Percentiles rank a stretch among this genome's conserved stretches.
Evolutionary conservation across 1,284 basidiomycete genomes (phyloP).

Genomic region (Serendipita sp.): DNA sequence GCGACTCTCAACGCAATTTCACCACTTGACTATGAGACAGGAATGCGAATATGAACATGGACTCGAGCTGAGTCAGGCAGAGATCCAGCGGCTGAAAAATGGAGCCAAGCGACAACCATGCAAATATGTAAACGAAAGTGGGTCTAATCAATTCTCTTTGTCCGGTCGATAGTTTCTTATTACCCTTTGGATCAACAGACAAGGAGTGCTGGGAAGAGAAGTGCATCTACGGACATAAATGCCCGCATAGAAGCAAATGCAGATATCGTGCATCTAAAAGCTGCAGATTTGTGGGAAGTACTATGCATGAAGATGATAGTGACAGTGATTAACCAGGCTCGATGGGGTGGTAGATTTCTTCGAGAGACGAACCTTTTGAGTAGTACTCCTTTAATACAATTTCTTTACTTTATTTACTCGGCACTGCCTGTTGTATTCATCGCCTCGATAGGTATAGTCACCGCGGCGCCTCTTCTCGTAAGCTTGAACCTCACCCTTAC

Average conservation of each 20-base stretch:
- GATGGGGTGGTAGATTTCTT: too few relatives aligned
- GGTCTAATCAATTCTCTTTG: background rate
- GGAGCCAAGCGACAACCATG: background rate
- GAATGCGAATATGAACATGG: slow-evolving; percentile 22
- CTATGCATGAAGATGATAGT: background rate
- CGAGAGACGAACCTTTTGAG: background rate
- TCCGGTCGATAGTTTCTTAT: too few relatives aligned
- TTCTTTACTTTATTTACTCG: background rate
- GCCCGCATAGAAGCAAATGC: background rate
- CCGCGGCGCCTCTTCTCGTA: too few relatives aligned
- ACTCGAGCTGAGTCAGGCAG: slow-evolving; percentile 14
- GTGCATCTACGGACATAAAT: slow-evolving; percentile 3
- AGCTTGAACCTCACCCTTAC: background rate
- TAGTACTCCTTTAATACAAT: background rate
- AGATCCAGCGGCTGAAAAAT: background rate
- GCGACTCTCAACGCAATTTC: background rate
- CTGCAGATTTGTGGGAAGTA: background rate
- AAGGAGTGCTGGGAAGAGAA: background rate
- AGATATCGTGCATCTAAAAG: background rate
- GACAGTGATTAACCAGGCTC: too few relatives aligned
- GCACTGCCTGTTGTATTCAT: background rate
- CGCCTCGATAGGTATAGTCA: too few relatives aligned
- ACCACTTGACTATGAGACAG: slow-evolving; percentile 14
- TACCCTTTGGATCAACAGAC: background rate
- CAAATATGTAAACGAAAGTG: background rate